These are phyloP conservation scores for Chaetomiaceae sp. DNA, from an alignment of 2,329 filamentous ascomycete species.

Conservation along the genomic window DNA sequence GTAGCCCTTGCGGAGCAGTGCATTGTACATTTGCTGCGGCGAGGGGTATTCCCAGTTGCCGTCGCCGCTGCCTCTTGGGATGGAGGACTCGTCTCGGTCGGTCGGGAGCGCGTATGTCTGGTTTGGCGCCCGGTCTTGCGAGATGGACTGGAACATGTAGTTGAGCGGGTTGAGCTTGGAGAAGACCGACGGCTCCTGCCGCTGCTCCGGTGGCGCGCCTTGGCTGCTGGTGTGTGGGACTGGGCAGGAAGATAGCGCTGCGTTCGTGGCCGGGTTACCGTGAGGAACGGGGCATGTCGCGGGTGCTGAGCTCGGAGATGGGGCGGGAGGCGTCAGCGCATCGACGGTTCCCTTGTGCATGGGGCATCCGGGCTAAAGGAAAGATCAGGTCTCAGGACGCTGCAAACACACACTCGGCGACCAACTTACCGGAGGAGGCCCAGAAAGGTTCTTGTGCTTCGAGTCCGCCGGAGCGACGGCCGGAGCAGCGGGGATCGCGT, in stretches of 20 bases:
- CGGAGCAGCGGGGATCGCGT: slow-evolving; percentile 36
- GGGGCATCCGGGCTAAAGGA: slow-evolving; percentile 47
- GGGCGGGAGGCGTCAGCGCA: slow-evolving; percentile 38
- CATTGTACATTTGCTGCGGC: slow-evolving; percentile 99
- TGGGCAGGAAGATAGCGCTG: slow-evolving; percentile 31
- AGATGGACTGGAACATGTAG: slow-evolving; percentile 89
- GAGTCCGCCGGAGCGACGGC: slow-evolving; percentile 18
- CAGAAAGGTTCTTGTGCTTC: slow-evolving; percentile 24
- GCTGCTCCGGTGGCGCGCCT: slow-evolving; percentile 26
- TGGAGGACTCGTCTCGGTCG: slow-evolving; percentile 78
- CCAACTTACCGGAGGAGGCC: slow-evolving; percentile 39
- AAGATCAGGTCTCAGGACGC: slow-evolving; percentile 22
- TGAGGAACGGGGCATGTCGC: slow-evolving; percentile 47
- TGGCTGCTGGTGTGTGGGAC: slow-evolving; percentile 39
- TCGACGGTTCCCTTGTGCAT: slow-evolving; percentile 54
- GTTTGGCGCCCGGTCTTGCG: slow-evolving; percentile 69
- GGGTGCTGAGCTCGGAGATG: slow-evolving; percentile 33
- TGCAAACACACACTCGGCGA: not conserved
- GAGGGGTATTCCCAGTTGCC: slow-evolving; percentile 97
- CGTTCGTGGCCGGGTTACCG: slow-evolving; percentile 25
- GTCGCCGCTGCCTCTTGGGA: slow-evolving; percentile 75
- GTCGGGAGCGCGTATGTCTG: slow-evolving; percentile 74
- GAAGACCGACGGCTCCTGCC: slow-evolving; percentile 41
- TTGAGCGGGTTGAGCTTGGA: slow-evolving; percentile 69
- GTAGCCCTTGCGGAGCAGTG: slow-evolving; percentile 91